A percentile compares a stretch with the other conserved stretches of the same genome.
Conservation (phyloP, 192 early-diverging fungal genomes). For the Coemansia reversa region DNA sequence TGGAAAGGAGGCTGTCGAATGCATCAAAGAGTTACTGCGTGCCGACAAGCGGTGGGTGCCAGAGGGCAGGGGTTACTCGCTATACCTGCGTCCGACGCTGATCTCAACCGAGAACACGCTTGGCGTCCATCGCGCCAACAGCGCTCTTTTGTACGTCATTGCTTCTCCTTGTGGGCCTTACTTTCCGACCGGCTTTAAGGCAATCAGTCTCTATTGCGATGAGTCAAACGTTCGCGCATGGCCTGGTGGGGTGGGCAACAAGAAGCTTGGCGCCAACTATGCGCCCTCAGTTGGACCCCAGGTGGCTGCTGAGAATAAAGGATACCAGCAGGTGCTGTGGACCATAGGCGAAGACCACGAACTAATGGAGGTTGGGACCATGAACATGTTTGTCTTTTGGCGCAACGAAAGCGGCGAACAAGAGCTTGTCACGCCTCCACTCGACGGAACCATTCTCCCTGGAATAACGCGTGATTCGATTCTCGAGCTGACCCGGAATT, state of each 20-base stretch:
- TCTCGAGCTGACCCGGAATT: conserved; percentile 69
- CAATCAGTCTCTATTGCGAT: conserved; percentile 83
- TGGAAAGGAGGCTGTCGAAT: conserved; percentile 71
- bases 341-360: conserved; percentile 82
- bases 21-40: conserved; percentile 80
- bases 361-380: conserved; percentile 95
- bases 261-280: conserved; percentile 80
- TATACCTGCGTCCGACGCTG: conserved; percentile 91
- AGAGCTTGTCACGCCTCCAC: conserved; percentile 87
- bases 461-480: conserved; percentile 96
- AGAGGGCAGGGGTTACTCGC: conserved; percentile 82
- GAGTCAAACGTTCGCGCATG: conserved; percentile 87
- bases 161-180: conserved; percentile 93
- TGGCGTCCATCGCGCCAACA: conserved; percentile 80
- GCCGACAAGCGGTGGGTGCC: conserved; percentile 89
- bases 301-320: conserved; percentile 80
- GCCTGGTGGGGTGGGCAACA: conserved; percentile 92
- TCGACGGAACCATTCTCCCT: conserved; percentile 93
- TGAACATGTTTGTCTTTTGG: conserved; percentile 94
- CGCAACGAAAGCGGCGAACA: conserved; percentile 76
- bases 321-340: conserved; percentile 95
- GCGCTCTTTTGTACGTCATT: conserved; percentile 84
- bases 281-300: conserved; percentile 65
- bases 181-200: conserved; percentile 91
- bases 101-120: conserved; percentile 85